phyloP scores from a whole-genome alignment of 2,329 filamentous ascomycete genomes.

The Diaporthe eres region DNA sequence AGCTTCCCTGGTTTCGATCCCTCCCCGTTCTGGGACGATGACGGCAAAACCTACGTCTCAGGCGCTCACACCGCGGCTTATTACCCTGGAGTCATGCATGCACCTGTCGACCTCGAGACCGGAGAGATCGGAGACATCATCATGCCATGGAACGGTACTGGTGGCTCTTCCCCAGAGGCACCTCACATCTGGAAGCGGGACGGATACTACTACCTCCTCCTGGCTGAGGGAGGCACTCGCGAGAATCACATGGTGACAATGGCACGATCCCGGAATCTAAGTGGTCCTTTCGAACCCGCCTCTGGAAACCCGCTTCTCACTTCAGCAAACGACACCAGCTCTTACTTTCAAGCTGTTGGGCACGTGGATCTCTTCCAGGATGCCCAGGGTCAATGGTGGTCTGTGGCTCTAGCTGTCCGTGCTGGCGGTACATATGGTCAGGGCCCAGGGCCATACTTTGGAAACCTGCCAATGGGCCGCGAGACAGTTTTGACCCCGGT shows the following conservation, averaged over 20 bases:
- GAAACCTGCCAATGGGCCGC: not conserved
- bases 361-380: constrained; percentile 8
- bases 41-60: constrained; percentile 15
- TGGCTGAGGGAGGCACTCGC: constrained; percentile 1
- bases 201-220: constrained; percentile 9
- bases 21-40: constrained; percentile 1
- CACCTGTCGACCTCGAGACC: not conserved
- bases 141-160: constrained; percentile 12
- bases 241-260: constrained; percentile 25
- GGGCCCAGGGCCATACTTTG: not conserved
- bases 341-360: constrained; percentile 4
- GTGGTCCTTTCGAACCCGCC: not conserved
- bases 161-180: constrained; percentile 4
- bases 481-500: constrained; percentile 43
- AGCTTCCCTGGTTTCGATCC: constrained; percentile 14
- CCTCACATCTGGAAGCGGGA: constrained; percentile 15
- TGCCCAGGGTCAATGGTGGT: not conserved
- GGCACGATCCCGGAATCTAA: not conserved
- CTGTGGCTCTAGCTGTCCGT: not conserved
- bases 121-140: constrained; percentile 9
- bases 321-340: not conserved
- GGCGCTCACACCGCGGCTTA: constrained; percentile 13
- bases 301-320: constrained; percentile 6
- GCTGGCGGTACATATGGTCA: not conserved
- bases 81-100: constrained; percentile 11